Percentiles rank a stretch among this genome's conserved stretches.
Conservation (phyloP, 805 yeast species). For the Saccharomycopsis sp. region DNA sequence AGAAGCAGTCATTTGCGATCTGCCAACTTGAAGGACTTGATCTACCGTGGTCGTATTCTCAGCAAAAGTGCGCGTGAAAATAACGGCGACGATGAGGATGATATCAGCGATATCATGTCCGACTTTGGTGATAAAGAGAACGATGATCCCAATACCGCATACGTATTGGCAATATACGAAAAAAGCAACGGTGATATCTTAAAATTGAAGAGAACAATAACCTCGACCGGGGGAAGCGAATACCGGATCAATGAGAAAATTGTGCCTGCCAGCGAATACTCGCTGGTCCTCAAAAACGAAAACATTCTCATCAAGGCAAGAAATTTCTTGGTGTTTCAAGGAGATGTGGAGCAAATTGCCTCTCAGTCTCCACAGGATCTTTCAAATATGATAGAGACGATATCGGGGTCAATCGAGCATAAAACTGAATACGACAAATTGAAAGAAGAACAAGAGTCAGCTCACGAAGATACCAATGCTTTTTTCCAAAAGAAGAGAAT, state of each 20-base stretch:
- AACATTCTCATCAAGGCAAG: slow-evolving; percentile 83
- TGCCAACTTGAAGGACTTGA: slow-evolving; percentile 60
- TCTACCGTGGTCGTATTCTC: slow-evolving; percentile 62
- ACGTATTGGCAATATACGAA: slow-evolving; percentile 73
- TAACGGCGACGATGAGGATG: slow-evolving; percentile 13
- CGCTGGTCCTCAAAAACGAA: slow-evolving; percentile 60
- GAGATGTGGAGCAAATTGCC: slow-evolving; percentile 92
- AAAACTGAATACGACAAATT: slow-evolving; percentile 60
- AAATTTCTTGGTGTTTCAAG: slow-evolving; percentile 92
- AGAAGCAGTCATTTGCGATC: slow-evolving; percentile 72
- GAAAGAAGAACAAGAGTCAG: slow-evolving; percentile 55
- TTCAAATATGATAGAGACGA: slow-evolving; percentile 66
- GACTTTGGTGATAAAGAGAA: slow-evolving; percentile 7
- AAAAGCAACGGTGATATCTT: slow-evolving; percentile 49
- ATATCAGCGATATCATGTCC: slow-evolving; percentile 1
- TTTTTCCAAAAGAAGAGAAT: slow-evolving; percentile 65
- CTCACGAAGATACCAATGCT: slow-evolving; percentile 56
- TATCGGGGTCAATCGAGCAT: slow-evolving; percentile 73
- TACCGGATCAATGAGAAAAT: slow-evolving; percentile 56
- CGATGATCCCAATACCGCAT: slow-evolving; percentile 47
- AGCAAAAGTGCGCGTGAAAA: neutral
- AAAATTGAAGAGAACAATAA: slow-evolving; percentile 57
- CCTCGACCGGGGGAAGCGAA: slow-evolving; percentile 53
- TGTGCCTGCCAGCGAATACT: slow-evolving; percentile 60
- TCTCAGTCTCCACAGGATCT: slow-evolving; percentile 75